Percentiles rank a stretch among this genome's conserved stretches.
Conservation (phyloP, 495 filamentous ascomycete species). For the Aspergillus indologenus region DNA sequence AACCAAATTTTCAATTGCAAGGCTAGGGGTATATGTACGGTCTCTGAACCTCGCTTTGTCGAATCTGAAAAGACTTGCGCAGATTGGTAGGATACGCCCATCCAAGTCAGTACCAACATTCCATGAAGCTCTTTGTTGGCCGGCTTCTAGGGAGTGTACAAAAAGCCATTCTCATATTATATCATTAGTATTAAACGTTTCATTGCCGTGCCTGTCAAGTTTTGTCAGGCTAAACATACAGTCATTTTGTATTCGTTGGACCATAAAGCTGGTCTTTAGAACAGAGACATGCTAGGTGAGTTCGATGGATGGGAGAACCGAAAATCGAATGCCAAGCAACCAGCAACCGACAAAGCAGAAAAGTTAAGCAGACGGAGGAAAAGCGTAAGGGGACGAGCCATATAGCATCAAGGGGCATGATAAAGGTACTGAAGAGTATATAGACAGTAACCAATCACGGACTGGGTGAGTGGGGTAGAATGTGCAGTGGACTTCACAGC, state of each 20-base stretch:
- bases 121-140: not conserved
- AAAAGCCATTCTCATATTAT: slow-evolving; percentile 31
- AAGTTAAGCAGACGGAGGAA: not conserved
- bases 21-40: not conserved
- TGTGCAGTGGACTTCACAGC: no score
- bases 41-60: not conserved
- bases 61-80: not conserved
- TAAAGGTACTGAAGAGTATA: not conserved
- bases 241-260: slow-evolving; percentile 24
- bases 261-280: slow-evolving; percentile 17
- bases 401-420: not conserved
- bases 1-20: not conserved
- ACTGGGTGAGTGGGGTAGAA: not conserved
- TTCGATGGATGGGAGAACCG: not conserved
- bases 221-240: not conserved
- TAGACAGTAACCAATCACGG: not conserved
- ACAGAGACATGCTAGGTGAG: not conserved
- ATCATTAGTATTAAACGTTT: slow-evolving; percentile 42
- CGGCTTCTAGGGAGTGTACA: not conserved
- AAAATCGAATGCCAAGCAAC: not conserved
- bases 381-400: not conserved
- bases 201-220: not conserved
- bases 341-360: slow-evolving; percentile 4
- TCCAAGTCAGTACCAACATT: not conserved
- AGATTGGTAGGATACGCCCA: not conserved